These are phyloP conservation scores for Chernovozyma sophiae-reginae DNA, from an alignment of 1,139 yeast species.

Conservation along the genomic window DNA sequence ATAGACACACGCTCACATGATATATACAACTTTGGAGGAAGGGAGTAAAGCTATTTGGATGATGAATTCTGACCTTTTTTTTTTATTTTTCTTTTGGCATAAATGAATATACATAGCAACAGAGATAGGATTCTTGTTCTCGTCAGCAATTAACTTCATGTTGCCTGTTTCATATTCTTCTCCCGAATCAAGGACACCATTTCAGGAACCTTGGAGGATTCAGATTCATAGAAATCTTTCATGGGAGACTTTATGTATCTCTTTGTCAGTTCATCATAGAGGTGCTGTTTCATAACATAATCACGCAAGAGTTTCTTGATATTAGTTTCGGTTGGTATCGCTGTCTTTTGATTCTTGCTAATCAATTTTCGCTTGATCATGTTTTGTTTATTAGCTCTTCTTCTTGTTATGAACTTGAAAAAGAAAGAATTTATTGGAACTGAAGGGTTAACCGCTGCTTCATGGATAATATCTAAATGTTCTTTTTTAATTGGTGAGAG, in stretches of 20 bases:
- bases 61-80: background rate
- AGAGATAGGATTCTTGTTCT: no score
- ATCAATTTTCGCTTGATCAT: constrained; percentile 1
- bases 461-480: constrained; percentile 1
- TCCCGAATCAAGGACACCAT: background rate
- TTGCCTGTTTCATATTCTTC: no score
- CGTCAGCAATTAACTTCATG: no score
- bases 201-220: background rate
- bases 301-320: constrained; percentile 25
- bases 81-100: no score
- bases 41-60: background rate
- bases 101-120: no score
- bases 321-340: constrained; percentile 31
- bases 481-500: constrained; percentile 21
- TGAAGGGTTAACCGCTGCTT: background rate
- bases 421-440: constrained; percentile 23
- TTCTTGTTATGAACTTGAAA: constrained; percentile 24
- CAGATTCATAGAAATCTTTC: constrained; percentile 19
- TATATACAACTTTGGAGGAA: no score
- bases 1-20: no score
- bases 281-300: constrained; percentile 33
- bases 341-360: constrained; percentile 14
- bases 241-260: constrained; percentile 21
- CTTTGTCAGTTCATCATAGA: constrained; percentile 14
- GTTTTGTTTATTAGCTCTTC: constrained; percentile 13